Conservation (phyloP, 352 stramenopile species). For the Globisporangium nodosum region DNA sequence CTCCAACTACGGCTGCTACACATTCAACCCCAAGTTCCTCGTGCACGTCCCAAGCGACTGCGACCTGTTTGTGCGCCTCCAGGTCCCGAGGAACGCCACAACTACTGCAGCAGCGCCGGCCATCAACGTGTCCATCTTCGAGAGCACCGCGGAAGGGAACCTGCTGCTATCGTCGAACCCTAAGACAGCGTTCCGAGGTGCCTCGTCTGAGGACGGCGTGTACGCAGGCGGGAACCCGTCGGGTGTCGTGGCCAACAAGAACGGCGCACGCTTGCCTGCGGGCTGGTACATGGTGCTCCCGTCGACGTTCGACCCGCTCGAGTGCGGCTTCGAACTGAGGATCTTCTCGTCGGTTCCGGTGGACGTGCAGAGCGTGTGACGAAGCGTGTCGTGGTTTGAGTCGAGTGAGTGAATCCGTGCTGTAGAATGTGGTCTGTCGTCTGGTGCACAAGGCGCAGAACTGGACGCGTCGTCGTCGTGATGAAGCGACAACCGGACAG, state of each 20-base stretch:
- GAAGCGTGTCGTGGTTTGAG: neutral
- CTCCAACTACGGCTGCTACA: constrained; percentile 78
- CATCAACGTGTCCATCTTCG: constrained; percentile 73
- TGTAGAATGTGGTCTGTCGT: too few relatives aligned
- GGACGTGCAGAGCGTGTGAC: constrained; percentile 29
- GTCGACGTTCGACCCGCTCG: constrained; percentile 68
- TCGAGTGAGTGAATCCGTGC: too few relatives aligned
- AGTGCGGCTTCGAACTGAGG: constrained; percentile 48
- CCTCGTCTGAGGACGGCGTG: constrained; percentile 45
- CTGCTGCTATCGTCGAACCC: constrained; percentile 61
- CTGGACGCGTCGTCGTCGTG: too few relatives aligned
- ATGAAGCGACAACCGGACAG: too few relatives aligned
- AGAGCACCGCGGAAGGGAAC: constrained; percentile 45
- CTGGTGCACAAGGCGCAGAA: too few relatives aligned
- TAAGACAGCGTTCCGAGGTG: constrained; percentile 38
- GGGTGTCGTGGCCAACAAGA: constrained; percentile 41
- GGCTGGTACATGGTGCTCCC: constrained; percentile 74
- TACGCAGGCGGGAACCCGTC: constrained; percentile 53
- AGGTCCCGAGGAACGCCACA: constrained; percentile 18
- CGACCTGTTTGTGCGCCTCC: constrained; percentile 48
- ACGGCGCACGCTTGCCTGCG: constrained; percentile 19
- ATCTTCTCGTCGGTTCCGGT: constrained; percentile 43
- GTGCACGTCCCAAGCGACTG: constrained; percentile 47
- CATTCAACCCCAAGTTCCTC: constrained; percentile 77
- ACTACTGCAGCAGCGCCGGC: constrained; percentile 20